Base-by-base conservation (phyloP, 306 rosid genomes). In the Calophaca sinica region DNA sequence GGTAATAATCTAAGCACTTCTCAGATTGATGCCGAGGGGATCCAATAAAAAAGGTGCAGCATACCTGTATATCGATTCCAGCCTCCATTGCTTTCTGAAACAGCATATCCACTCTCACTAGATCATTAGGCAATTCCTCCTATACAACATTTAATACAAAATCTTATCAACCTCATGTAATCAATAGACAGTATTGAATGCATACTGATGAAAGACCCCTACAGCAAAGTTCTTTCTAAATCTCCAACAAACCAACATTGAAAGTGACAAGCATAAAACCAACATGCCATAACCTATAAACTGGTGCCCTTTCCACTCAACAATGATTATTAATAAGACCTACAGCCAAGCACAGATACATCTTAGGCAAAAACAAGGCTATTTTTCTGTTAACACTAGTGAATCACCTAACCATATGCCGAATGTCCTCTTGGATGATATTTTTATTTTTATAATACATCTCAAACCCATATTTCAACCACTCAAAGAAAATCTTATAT, bases 81-180 rank as follows among this genome's bases (percentile, higher is more conserved):
- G 87, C 88, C 60, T 89, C 90, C 76, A 71, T 28, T 76, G 99
- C 92, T 65, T 83, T 89, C 72, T 84, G 85, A 87, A 94, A 94
- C 63, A 94, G 86, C 70, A 6, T 85, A 76, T 94, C 91, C 38
- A 94, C 98, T 82, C 98, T 88, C 69, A 49, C 82, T 69, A 85
- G 80, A 83, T 94, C 99, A 63, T 86, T 88, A 29, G 98, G 96
- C 46, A 94, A 80, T 51, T 94, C 96, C 83, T 90, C 99, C 99
- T 94, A 82, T 70, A 59, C 72, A 82, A 72, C 36, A 80, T 77
- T 68, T 38, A 41, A 72, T 76, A 64, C 63, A 54, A 75, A 85
- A 35, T 51, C 49, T 20, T 75, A 66, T 62, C 52, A 68, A 66
- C 57, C 26, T 39, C 45, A 31, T 49, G 53, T 70, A 62, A 80